Base-by-base conservation (phyloP, 257 asterid genomes). In the Petunia axillaris region DNA sequence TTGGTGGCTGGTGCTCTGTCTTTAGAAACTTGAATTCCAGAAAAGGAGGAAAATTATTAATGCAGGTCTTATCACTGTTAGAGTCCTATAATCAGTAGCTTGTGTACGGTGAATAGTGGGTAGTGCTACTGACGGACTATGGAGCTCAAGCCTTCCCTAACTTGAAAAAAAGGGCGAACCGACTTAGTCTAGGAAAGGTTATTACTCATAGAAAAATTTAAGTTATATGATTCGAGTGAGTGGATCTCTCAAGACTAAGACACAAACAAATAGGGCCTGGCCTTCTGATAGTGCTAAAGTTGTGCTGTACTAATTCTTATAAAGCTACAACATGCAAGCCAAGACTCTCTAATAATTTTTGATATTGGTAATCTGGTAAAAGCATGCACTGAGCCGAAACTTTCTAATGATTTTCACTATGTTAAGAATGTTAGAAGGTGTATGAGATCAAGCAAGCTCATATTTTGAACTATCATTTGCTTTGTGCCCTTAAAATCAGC, bases 251-350 rank as follows among this genome's bases (percentile, higher is more conserved):
- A 40, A 66, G 74, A 43, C 57, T 67, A 43, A n/a, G 35, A 3
- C 39, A 68, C 6, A 68, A 43, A 68, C 15, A 36, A 68, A n/a
- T 37, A 48, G 7, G 53, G 53, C 16, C 62, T 68, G 40, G 8
- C n/a, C 57, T 68, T 44, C 2, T 68, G 7, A 44, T 68, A 16
- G 76, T 16, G 57, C 40, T 11, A 55, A 35, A 43, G 38, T 41
- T 67, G 10, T 67, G 15, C 55, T n/a, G 8, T 41, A 16, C 15
- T 67, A 43, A 41, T 43, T 8, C 14, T 11, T 36, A 52, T 73
- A 59, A 35, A 71, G 62, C 35, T 50, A 50, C 11, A 35, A 73
- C 43, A 50, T 73, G 78, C 36, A 50, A 50, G 77, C 50, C 77
- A 50, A 50, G 11, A 11, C 35, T 10, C 5, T 73, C 43, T 36